Base-by-base conservation (phyloP, 176 grass and related monocot genomes). In the Echinochloa phyllopogon region DNA sequence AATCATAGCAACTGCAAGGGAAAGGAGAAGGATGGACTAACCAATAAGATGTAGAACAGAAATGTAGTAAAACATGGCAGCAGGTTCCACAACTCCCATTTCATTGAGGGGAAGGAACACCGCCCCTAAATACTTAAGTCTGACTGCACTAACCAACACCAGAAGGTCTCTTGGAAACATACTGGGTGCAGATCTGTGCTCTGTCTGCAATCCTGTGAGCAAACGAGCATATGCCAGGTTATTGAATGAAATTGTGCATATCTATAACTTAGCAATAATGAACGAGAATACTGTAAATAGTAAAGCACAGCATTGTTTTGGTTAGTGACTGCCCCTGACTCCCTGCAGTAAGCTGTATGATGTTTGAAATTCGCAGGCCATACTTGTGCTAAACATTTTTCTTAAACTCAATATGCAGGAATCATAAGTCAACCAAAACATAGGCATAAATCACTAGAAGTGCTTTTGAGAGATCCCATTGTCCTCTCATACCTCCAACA, bases 161-260 rank as follows among this genome's bases (percentile, higher is more conserved):
- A 67, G 79, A 90, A 55, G 88, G 88, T 60, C 92, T 90, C 83
- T 77, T 88, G 8, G 50, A 50, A 56, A 64, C 56, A 91, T 91
- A 80, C 59, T 94, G 92, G 39, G 92, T 94, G 47, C 62, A 76
- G 53, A 94, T 76, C 84, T 91, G 92, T 72, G 88, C 72, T 84
- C 41, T 81, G 20, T 91, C 88, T 84, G 79, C 92, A 51, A 88
- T 59, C 86, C 92, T 94, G 70, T 29, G 52, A 57, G 44, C 38
- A 55, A 79, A 41, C 12, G 78, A 79, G 44, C 43, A 60, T 25
- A 70, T 18, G 7, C 10, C 4, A 65, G 60, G 39, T 55, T 86
- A 65, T 33, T 55, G 47, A 65, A 86, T 4, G 1, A 63, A 45
- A 50, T 73, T 29, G 27, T 66, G 17, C 42, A 68, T 45, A 24